Base-by-base conservation (phyloP, 2,329 filamentous ascomycete species). In the Daldinia sp. region DNA sequence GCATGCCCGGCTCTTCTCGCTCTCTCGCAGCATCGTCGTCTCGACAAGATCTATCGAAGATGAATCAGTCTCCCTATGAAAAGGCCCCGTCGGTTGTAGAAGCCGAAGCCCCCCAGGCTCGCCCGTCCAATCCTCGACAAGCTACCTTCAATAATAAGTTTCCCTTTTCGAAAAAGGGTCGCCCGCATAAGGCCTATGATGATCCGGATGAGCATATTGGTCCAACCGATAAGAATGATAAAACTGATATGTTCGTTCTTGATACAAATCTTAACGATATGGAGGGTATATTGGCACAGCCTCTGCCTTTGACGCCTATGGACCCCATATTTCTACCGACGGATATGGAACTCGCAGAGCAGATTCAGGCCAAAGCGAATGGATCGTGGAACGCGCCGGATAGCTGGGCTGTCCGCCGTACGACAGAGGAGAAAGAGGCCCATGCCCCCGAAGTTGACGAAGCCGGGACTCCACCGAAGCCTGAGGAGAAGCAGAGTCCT, bases 301-400 rank as follows among this genome's bases (percentile, higher is more conserved):
- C 87, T 3, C 84, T 85, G 15, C 87, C 90, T 0, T 81, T 93
- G 72, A 90, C 91, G 1, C 91, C 92, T 1, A 88, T 92, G 69
- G 89, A 87, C 64, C 82, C 83, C 68, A 82, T 83, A 58, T 77
- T 84, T 17, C 59, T 69, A 25, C 47, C 68, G 10, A 49, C 65
- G 8, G 72, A 75, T 4, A 27, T 59, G 10, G 74, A 75, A 37
- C 57, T 65, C 27, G 61, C 61, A 6, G 74, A 75, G 27, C 68
- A 70, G 35, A 34, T 66, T 29, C 75, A 76, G 19, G 62, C 71
- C 32, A 76, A 79, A 50, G 78, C 75, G 25, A 70, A 75, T 35
- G 88, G 89, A 1, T 87, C 87, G 3, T 99, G 94, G 94, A 92
- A 96, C 76, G 94, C 94, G 3, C 94, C 95, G 1, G 94, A 98